Evolutionary conservation across 225 moss, liverwort and hornwort species (phyloP).

Genomic region (Bryoerythrophyllum caledonicum): DNA sequence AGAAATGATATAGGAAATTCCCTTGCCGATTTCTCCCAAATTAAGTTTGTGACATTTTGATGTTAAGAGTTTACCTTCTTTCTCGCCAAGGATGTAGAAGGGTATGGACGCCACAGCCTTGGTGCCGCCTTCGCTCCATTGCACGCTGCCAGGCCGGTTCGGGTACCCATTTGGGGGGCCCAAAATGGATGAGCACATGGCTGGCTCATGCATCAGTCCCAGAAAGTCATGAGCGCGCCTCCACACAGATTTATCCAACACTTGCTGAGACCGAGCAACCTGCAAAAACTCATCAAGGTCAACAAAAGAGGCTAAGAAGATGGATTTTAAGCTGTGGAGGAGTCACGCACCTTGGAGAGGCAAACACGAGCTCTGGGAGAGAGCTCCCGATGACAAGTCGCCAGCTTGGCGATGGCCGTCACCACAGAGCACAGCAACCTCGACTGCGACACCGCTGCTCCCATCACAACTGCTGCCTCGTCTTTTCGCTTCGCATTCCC

Average conservation of each 20-base stretch:
- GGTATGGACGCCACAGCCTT: slow-evolving; percentile 88
- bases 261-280: slow-evolving; percentile 94
- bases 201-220: slow-evolving; percentile 95
- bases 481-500: slow-evolving; percentile 53
- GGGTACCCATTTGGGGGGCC: slow-evolving; percentile 72
- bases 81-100: slow-evolving; percentile 88
- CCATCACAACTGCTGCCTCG: slow-evolving; percentile 39
- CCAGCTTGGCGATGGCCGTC: slow-evolving; percentile 91
- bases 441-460: slow-evolving; percentile 79
- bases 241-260: slow-evolving; percentile 86
- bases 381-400: slow-evolving; percentile 83
- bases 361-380: slow-evolving; percentile 93
- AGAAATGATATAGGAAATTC: too few species aligned
- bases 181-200: slow-evolving; percentile 86
- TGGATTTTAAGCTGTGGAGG: too few species aligned
- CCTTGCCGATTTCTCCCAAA: too few species aligned
- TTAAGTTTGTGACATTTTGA: too few species aligned
- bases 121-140: slow-evolving; percentile 82
- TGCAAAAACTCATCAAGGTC: slow-evolving; percentile 26
- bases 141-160: slow-evolving; percentile 71
- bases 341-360: slow-evolving; percentile 75
- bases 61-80: slow-evolving; percentile 53
- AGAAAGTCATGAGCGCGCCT: slow-evolving; percentile 86
- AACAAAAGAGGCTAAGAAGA: neutral
- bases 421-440: slow-evolving; percentile 91